These are phyloP conservation scores for Rasamsonia emersonii DNA, from an alignment of 2,329 filamentous ascomycete genomes.

Conservation along the genomic window DNA sequence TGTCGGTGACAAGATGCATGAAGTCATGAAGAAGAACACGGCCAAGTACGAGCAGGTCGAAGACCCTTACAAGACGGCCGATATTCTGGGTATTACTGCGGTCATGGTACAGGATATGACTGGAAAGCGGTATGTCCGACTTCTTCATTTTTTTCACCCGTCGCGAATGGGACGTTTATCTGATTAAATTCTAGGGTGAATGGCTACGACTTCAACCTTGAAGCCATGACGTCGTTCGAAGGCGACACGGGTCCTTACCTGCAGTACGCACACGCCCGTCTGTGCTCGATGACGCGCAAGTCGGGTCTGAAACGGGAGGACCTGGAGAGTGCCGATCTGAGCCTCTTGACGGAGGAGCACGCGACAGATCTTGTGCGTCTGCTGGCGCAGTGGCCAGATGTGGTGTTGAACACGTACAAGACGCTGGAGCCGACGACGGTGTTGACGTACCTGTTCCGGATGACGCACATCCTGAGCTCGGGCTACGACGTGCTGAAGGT, in stretches of 20 bases:
- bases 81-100: conserved; percentile 82
- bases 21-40: conserved; percentile 87
- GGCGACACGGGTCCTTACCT: conserved; percentile 59
- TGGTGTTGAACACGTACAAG: conserved; percentile 54
- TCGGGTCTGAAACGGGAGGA: conserved; percentile 40
- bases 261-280: conserved; percentile 55
- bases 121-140: conserved; percentile 70
- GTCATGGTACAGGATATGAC: conserved; percentile 99
- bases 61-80: conserved; percentile 71
- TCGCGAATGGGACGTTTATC: conserved; percentile 32
- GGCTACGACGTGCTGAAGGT: conserved; percentile 57
- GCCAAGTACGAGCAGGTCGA: conserved; percentile 85
- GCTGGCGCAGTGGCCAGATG: conserved; percentile 57
- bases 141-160: conserved; percentile 12
- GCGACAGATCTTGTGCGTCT: conserved; percentile 53
- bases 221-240: conserved; percentile 58
- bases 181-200: conserved; percentile 46
- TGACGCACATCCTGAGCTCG: conserved; percentile 53
- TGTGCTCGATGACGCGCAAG: conserved; percentile 53
- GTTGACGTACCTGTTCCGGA: conserved; percentile 59
- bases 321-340: conserved; percentile 48
- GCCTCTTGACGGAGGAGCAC: conserved; percentile 53
- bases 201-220: conserved; percentile 58
- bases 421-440: conserved; percentile 60
- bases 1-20: conserved; percentile 92